Conservation (phyloP, 345 rosid species). For the Physaria fendleri region DNA sequence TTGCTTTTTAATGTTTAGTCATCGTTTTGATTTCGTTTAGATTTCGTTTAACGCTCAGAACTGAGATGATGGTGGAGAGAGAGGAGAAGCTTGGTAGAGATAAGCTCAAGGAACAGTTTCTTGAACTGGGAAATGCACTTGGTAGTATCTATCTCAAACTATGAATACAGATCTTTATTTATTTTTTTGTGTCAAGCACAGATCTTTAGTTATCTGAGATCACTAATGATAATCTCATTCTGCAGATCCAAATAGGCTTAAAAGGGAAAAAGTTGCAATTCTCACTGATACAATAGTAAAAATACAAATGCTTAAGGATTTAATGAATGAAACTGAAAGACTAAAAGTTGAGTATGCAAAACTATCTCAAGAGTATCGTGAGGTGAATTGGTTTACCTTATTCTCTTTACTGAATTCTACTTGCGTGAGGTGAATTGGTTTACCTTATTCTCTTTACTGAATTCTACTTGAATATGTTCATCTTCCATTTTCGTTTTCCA, state of each 20-base stretch:
- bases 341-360: constrained; percentile 43
- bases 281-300: constrained; percentile 58
- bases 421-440: constrained; percentile 51
- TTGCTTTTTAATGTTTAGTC: not conserved
- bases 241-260: constrained; percentile 66
- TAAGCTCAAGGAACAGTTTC: constrained; percentile 64
- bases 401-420: too few species aligned
- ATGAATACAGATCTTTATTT: not conserved
- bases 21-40: not conserved
- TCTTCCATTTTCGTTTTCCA: not conserved
- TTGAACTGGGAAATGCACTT: constrained; percentile 50
- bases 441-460: not conserved
- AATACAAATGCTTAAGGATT: constrained; percentile 56
- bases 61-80: constrained; percentile 34
- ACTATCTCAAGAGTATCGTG: constrained; percentile 64
- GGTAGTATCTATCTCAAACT: too few species aligned
- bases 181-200: too few species aligned
- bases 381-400: constrained; percentile 38
- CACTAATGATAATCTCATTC: not conserved
- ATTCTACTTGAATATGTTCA: not conserved
- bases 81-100: too few species aligned
- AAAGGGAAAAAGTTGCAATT: constrained; percentile 64
- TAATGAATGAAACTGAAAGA: constrained; percentile 49
- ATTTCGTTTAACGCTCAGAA: constrained; percentile 39
- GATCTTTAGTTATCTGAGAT: too few species aligned